Base-by-base conservation (phyloP, 352 stramenopile genomes). In the Thraustochytrium striatum region DNA sequence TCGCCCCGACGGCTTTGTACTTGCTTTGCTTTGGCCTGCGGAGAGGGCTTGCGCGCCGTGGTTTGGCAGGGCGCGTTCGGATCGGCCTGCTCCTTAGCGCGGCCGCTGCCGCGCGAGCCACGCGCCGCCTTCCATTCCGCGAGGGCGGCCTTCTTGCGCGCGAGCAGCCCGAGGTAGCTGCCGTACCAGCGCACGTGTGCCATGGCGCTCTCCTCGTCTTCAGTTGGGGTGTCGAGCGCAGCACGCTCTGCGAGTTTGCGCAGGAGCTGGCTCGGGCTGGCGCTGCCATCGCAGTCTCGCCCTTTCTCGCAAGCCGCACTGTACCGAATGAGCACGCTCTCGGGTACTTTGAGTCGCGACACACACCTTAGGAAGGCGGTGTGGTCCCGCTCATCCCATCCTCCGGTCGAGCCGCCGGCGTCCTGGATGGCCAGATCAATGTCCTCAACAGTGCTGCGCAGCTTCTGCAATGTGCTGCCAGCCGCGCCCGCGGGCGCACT, bases 131-230 rank as follows among this genome's bases (percentile, higher is more conserved):
- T 75, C 65, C 65, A 75, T 30, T 61, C 52, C 33, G 30, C 30
- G 3, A 75, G 41, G 25, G 39, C 44, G n/a, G 30, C 32, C 65
- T 75, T 75, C 30, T 75, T 75, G 16, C 61, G 41, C 13, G 28
- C 25, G 11, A 75, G 28, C 30, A 75, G 50, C 5, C 3, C 19
- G 2, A 75, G 39, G n/a, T 75, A 75, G 65, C 25, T 5, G 7
- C 65, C 65, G 32, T 75, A 75, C 65, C 65, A 75, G 7, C 39
- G 35, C 39, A 32, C 13, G 25, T 75, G 65, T n/a, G n/a, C n/a
- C n/a, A n/a, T n/a, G n/a, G n/a, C n/a, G n/a, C n/a, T n/a, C n/a
- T n/a, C n/a, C n/a, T n/a, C n/a, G n/a, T n/a, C n/a, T n/a, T n/a
- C n/a, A n/a, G n/a, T n/a, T n/a, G n/a, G n/a, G n/a, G n/a, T n/a